Base-by-base conservation (phyloP, 805 yeast species). In the Myxozyma geophila region DNA sequence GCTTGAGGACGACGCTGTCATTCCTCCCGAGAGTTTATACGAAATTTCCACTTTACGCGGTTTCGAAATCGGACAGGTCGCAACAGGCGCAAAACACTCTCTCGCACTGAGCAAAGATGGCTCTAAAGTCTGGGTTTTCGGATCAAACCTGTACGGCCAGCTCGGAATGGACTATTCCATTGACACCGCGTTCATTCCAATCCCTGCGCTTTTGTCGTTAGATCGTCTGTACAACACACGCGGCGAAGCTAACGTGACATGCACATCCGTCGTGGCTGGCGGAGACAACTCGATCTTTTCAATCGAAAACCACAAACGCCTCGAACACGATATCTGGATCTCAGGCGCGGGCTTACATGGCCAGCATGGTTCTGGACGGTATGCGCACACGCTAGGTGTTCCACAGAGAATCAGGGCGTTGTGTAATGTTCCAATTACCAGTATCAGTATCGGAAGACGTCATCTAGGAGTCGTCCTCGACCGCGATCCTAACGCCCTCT, bases 341-440 rank as follows among this genome's bases (percentile, higher is more conserved):
- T 87, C 92, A 78, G 99, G 99, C 21, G 86, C 86, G 71, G 97
- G 98, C 5, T 74, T 88, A 58, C 82, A 84, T 70, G 99, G 98
- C 17, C 96, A 91, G 76, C 79, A 92, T 60, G 99, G 98, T 28
- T 83, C 84, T 51, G 91, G 90, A 15, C 81, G 87, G 60, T 92
- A 81, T 74, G 77, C 87, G 41, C 97, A 92, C 74, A 87, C 89
- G 17, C 89, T 87, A 72, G 78, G 84, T 19, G 81, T 81, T 53
- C 97, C 97, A 7, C 77, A 82, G 19, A 82, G 83, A 49, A 73
- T 92, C 63, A 81, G 82, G 69, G 72, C 81, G 0, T 74, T 88
- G 21, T 52, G 67, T 19, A 57, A 70, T 50, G 21, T 87, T 44
- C 80, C 79, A 7, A 76, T 89, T 55, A 77, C 77, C 59, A 74